Conservation (phyloP, 495 filamentous ascomycete species). For the Poronia punctata region DNA sequence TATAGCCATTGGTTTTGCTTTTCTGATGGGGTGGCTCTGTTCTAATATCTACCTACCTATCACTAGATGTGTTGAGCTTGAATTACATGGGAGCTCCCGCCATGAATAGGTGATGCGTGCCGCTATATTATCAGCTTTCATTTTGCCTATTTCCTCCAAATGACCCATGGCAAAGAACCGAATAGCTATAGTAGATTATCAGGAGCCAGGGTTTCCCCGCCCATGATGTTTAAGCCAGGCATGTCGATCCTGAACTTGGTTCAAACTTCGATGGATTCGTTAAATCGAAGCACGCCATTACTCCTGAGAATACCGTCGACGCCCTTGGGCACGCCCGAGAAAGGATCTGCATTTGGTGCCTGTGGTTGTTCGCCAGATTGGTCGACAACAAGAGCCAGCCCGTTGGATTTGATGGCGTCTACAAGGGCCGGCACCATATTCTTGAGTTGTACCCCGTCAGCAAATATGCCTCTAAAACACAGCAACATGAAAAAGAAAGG, state of each 20-base stretch:
- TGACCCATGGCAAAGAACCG: background rate
- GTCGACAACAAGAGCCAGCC: constrained; percentile 87
- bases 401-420: constrained; percentile 87
- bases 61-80: no score
- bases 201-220: no score
- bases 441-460: constrained; percentile 38
- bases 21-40: background rate
- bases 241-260: no score
- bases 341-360: constrained; percentile 31
- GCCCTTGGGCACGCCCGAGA: constrained; percentile 48
- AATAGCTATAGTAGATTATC: background rate
- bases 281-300: constrained; percentile 84
- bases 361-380: constrained; percentile 48
- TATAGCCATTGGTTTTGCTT: no score
- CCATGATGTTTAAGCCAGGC: background rate
- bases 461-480: background rate
- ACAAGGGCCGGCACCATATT: constrained; percentile 88
- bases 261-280: constrained; percentile 91
- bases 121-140: no score
- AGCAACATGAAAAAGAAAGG: background rate
- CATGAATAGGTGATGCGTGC: no score
- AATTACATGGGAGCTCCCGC: no score
- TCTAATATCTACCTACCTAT: background rate
- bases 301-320: constrained; percentile 81
- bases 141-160: no score